Evolutionary conservation across 2,329 filamentous ascomycete genomes (phyloP), one percentile per base, ranked within the genome.

Genomic region (Nakataea oryzae): DNA sequence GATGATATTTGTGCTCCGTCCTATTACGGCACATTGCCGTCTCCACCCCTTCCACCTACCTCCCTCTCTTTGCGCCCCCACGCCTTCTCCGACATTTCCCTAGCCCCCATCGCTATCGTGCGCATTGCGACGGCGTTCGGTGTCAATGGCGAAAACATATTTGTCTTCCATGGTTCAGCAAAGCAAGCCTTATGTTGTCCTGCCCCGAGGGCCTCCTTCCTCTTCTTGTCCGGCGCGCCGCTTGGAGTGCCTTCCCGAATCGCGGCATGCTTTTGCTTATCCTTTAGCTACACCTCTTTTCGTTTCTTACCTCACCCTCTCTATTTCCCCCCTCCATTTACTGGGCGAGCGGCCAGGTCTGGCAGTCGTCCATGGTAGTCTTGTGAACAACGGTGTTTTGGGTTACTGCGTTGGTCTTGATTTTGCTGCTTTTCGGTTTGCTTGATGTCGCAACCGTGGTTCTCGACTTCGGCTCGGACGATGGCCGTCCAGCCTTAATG

Each of bases 111-210:
- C 24, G 12, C 47, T 56, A 24, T 60, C 47, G 28, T 57, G 56
- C 30, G 27, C 54, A 57, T 61, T 50, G 60, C 60, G 54, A 54
- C 54, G 60, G 60, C 54, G 60, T 50, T 28, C 32, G 59, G 59
- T 54, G 59, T 60, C 54, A 54, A 54, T 11, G 57, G 57, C 29
- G 30, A 27, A 58, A 50, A n/a, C 41, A 50, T 50, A n/a, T 50
- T 50, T 50, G 41, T 50, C 41, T 47, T 47, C n/a, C 30, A 26
- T 34, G 21, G 30, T 27, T 41, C n/a, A 34, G 57, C n/a, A 41
- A 34, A 57, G 24, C 57, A 47, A 24, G 57, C 41, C 21, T 54
- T 58, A 50, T 30, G 34, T 60, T 58, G 59, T 63, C 50, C 30
- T 58, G 7, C 2, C 27, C n/a, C 24, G 41, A 58, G 60, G 41